phyloP scores from a whole-genome alignment of 129 eudicot genomes.

The Logfia minima region DNA sequence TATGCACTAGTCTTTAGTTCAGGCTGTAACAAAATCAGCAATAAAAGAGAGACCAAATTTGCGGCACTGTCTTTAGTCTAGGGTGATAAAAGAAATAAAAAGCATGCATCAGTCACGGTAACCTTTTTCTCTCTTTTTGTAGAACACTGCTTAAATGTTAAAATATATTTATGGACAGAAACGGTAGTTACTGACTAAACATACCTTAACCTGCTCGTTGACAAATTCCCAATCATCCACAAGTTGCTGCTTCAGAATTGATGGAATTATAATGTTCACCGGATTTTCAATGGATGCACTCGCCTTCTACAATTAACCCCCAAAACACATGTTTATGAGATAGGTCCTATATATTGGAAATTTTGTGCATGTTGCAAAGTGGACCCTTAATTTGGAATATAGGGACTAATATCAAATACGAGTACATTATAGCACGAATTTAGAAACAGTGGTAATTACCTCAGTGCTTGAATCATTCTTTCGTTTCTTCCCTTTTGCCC shows the following conservation, averaged over 20 bases:
- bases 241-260: conserved; percentile 70
- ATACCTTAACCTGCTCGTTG: conserved; percentile 74
- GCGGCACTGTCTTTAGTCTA: background rate
- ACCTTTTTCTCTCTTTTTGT: background rate
- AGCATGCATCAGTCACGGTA: conserved; percentile 6
- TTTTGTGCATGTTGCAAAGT: conserved; percentile 9
- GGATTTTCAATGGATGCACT: conserved; percentile 49
- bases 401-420: conserved; percentile 4
- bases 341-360: background rate
- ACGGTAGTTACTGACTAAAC: conserved; percentile 4
- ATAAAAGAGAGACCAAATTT: background rate
- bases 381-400: conserved; percentile 7
- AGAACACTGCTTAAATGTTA: background rate
- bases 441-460: conserved; percentile 42
- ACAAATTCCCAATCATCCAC: conserved; percentile 87
- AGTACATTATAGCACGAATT: background rate
- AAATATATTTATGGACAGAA: background rate
- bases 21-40: background rate
- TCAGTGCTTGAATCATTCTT: conserved; percentile 69
- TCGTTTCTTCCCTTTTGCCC: conserved; percentile 78
- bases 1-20: background rate
- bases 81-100: background rate
- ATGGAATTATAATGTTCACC: conserved; percentile 71
- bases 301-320: conserved; percentile 51
- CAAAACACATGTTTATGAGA: conserved; percentile 16